These are phyloP conservation scores for Hypoxylon sp. DNA, from an alignment of 2,329 filamentous ascomycete genomes.

Conservation along the genomic window DNA sequence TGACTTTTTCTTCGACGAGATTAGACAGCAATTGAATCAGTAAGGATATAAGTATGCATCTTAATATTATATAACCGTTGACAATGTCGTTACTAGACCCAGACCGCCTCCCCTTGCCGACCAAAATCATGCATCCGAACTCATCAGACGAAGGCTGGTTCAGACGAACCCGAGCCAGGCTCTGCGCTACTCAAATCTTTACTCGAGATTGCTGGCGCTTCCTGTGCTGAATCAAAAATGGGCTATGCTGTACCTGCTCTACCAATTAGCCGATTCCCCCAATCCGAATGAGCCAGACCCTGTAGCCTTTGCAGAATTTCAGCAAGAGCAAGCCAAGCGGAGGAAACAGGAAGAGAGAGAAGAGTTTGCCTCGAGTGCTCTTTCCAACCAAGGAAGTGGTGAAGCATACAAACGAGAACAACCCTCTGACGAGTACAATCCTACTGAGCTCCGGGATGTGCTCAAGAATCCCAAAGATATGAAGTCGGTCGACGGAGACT, in stretches of 20 bases:
- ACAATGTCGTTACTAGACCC: slow-evolving; percentile 56
- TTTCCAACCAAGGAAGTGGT: slow-evolving; percentile 45
- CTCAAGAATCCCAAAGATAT: slow-evolving; percentile 51
- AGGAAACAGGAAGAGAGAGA: slow-evolving; percentile 43
- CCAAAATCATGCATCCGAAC: slow-evolving; percentile 91
- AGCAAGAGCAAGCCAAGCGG: slow-evolving; percentile 50
- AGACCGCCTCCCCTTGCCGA: slow-evolving; percentile 73
- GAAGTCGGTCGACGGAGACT: slow-evolving; percentile 45
- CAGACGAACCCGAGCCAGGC: slow-evolving; percentile 84
- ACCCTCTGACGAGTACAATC: slow-evolving; percentile 45
- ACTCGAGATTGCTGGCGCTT: slow-evolving; percentile 88
- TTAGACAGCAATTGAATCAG: slow-evolving; percentile 68
- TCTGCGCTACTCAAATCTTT: slow-evolving; percentile 89
- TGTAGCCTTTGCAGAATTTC: slow-evolving; percentile 53
- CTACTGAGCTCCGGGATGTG: slow-evolving; percentile 53
- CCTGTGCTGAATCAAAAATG: slow-evolving; percentile 96
- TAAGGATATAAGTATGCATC: slow-evolving; percentile 51
- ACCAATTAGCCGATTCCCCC: slow-evolving; percentile 81
- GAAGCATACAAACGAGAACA: slow-evolving; percentile 35
- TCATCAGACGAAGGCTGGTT: slow-evolving; percentile 91
- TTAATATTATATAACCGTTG: slow-evolving; percentile 15
- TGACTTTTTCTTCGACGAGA: slow-evolving; percentile 70
- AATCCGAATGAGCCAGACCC: slow-evolving; percentile 66
- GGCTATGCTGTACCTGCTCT: slow-evolving; percentile 93
- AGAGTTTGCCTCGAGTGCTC: slow-evolving; percentile 43